Conservation (phyloP, 2,329 filamentous ascomycete species). For the Diaporthe amygdali region DNA sequence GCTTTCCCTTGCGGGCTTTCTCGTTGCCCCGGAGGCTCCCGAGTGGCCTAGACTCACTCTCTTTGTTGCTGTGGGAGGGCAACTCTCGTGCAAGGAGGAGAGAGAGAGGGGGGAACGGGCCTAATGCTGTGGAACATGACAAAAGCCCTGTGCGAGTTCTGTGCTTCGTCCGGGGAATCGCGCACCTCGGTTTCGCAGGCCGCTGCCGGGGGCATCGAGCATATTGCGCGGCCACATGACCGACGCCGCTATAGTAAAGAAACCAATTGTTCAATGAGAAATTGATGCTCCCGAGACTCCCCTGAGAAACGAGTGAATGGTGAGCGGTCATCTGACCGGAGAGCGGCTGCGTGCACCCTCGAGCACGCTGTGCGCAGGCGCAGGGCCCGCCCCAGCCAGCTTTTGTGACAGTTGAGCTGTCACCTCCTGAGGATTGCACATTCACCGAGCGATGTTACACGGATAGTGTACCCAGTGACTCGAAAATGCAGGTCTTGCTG, state of each 20-base stretch:
- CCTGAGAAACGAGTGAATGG: not conserved
- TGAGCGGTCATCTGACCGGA: slow-evolving; percentile 3
- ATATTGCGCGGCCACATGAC: slow-evolving; percentile 11
- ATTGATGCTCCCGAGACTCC: not conserved
- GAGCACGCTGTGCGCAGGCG: slow-evolving; percentile 1
- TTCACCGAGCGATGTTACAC: slow-evolving; percentile 9
- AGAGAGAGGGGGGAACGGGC: not conserved
- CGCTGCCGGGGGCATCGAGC: not conserved
- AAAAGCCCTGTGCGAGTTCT: not conserved
- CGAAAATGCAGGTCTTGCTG: slow-evolving; percentile 14
- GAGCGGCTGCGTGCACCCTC: slow-evolving; percentile 5
- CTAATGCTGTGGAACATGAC: slow-evolving; percentile 8
- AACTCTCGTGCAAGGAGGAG: not conserved
- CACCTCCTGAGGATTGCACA: not conserved
- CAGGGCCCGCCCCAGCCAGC: slow-evolving; percentile 2
- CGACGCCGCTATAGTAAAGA: not conserved
- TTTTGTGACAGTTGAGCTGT: slow-evolving; percentile 21
- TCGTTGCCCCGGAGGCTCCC: not conserved
- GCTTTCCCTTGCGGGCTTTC: not conserved
- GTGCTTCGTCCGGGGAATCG: not conserved
- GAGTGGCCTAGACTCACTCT: not conserved
- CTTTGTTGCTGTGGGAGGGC: not conserved
- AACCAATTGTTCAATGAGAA: slow-evolving; percentile 3
- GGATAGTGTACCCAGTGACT: slow-evolving; percentile 8
- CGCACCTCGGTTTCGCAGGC: slow-evolving; percentile 1